phyloP scores from a whole-genome alignment of 208 protist genomes.

The Trypanosoma boissoni region DNA sequence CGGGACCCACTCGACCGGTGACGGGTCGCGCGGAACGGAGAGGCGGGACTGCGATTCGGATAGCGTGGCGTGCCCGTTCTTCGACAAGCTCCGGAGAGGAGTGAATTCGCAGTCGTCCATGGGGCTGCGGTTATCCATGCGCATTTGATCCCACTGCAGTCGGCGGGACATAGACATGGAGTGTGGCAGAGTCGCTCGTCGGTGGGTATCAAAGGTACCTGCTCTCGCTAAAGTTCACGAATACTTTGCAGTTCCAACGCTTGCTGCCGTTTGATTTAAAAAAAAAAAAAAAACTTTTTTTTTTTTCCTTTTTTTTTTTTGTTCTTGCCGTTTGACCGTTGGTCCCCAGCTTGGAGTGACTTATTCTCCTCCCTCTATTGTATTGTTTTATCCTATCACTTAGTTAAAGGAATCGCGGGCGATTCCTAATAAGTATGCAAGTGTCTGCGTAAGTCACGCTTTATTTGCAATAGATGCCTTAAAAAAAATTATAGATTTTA shows the following conservation, averaged over 20 bases:
- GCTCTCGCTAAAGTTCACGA: too few species aligned
- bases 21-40: background rate
- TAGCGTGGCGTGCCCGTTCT: background rate
- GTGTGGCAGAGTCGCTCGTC: too few species aligned
- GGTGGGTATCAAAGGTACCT: too few species aligned
- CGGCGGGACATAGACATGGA: constrained; percentile 17
- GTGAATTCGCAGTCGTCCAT: background rate
- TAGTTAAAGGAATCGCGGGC: too few species aligned
- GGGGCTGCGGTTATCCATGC: constrained; percentile 11
- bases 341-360: background rate
- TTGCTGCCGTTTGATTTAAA: background rate
- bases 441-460: too few species aligned
- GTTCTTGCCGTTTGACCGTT: background rate
- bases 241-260: too few species aligned
- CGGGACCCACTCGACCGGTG: background rate
- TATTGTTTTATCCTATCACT: too few species aligned
- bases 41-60: background rate
- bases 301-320: constrained; percentile 13
- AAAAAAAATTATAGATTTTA: too few species aligned
- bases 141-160: constrained; percentile 17
- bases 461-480: too few species aligned
- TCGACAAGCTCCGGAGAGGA: background rate
- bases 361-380: too few species aligned
- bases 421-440: too few species aligned
- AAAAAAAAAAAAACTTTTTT: background rate